Conservation (phyloP, 108 stramenopile species). For the Mediolabrus comicus region DNA sequence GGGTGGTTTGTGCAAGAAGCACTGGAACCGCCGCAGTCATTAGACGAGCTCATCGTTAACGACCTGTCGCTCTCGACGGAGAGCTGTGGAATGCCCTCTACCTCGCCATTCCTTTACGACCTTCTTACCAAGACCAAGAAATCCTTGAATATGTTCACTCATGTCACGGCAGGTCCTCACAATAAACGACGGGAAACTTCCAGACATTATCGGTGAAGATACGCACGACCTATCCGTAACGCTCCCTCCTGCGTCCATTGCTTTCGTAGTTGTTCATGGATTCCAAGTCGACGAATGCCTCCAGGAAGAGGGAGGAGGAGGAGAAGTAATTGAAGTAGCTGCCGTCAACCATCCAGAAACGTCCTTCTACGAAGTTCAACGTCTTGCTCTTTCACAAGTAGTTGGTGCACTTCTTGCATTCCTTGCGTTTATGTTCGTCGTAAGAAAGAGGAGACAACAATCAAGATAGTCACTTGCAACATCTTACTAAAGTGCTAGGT, state of each 20-base stretch:
- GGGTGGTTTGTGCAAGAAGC: too few species aligned
- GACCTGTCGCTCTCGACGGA: too few species aligned
- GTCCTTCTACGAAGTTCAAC: background rate
- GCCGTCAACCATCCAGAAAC: background rate
- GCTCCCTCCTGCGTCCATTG: conserved; percentile 23
- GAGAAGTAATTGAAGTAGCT: too few species aligned
- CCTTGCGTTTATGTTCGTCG: background rate
- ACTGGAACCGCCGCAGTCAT: too few species aligned
- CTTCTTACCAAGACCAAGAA: too few species aligned
- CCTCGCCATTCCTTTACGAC: too few species aligned
- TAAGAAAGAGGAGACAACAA: background rate
- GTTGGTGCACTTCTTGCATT: background rate
- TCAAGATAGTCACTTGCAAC: background rate
- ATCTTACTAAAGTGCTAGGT: too few species aligned
- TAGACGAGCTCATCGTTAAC: too few species aligned
- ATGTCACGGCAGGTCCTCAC: background rate
- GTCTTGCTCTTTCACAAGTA: background rate
- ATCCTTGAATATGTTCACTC: too few species aligned
- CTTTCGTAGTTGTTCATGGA: conserved; percentile 27
- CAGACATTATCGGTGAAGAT: background rate
- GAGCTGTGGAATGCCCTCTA: too few species aligned
- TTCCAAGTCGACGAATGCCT: conserved; percentile 11
- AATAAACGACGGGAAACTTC: background rate
- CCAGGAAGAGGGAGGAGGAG: too few species aligned
- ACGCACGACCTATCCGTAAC: background rate